Base-by-base conservation (phyloP, 106 monocot genomes). In the Xerophyta viscosa region DNA sequence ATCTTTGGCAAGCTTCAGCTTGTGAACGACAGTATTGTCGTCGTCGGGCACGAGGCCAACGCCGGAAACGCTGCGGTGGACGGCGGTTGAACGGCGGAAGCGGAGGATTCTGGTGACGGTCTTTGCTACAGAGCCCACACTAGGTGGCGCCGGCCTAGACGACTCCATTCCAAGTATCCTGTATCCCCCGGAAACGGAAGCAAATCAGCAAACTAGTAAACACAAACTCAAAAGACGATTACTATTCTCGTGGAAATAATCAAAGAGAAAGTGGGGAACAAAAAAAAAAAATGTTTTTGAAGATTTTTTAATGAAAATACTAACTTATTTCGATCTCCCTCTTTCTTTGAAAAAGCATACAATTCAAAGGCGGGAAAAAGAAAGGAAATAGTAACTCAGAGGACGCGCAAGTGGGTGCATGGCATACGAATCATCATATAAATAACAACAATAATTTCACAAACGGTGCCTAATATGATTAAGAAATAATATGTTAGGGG, bases 61-160 rank as follows among this genome's bases (percentile, higher is more conserved):
- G 4, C 36, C 66, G n/a, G n/a, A n/a, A n/a, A n/a, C n/a, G n/a
- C n/a, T n/a, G n/a, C n/a, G n/a, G 17, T 41, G 43, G 48, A 27
- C 24, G 44, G 52, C 17, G 44, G 24, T 8, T 6, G 22, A 12
- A 1, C 52, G 64, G 43, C 51, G 57, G n/a, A 51, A 36, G 21
- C 64, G 64, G 43, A 64, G 52, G 65, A 71, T 24, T 50, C 46
- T 64, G 6, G 57, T 65, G 44, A 65, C 19, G 33, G 71, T 52
- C 24, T 43, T 53, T 3, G 52, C 30, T 8, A 65, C 15, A 3
- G 54, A 22, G 2, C 44, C 62, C 1, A 62, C 4, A 30, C 49
- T 65, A 8, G 54, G 31, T 15, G 44, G 7, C 31, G 54, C 45
- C 23, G 45, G 45, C 8, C 54, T 45, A 8, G 43, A 21, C 21